Evolutionary conservation across 805 yeast species (phyloP), one percentile per base, ranked within the genome.

Genomic region (Kluyveromyces starmeri): DNA sequence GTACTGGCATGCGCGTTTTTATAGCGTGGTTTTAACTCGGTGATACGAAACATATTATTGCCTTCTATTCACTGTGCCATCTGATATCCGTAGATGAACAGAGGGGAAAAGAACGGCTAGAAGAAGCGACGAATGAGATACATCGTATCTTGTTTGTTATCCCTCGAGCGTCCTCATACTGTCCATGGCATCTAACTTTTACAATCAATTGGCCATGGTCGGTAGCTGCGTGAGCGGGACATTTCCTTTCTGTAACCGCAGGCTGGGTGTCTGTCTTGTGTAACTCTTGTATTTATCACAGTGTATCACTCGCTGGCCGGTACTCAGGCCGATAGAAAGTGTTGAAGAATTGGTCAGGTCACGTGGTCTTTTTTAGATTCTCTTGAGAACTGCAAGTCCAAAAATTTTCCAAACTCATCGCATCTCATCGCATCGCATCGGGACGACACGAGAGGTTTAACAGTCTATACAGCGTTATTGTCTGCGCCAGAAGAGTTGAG

Each of bases 51-150:
- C 40, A 28, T 29, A 30, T 36, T 27, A 29, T 32, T 44, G 61
- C 61, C 40, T 55, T 54, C 59, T 56, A 56, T 56, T 55, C 60
- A 54, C 61, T 56, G 59, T 55, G 57, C 56, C 60, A 52, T 50
- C 58, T 41, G 35, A 32, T 27, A 31, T 34, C 45, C 46, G 47
- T 55, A 51, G 58, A 46, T 54, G 61, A 54, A 35, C 58, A 53
- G 59, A 56, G 61, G 61, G 61, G 61, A 56, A 56, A 56, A 54
- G 59, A 53, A 54, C 51, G 39, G 61, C 61, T 43, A 56, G 61
- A 56, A 18, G 21, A 43, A 50, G 27, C 35, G 27, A 8, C 23
- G 11, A 39, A n/a, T n/a, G n/a, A n/a, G n/a, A n/a, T n/a, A n/a
- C n/a, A n/a, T n/a, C n/a, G n/a, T n/a, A n/a, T n/a, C n/a, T n/a